Base-by-base conservation (phyloP, 345 rosid genomes). In the Viola odorata region DNA sequence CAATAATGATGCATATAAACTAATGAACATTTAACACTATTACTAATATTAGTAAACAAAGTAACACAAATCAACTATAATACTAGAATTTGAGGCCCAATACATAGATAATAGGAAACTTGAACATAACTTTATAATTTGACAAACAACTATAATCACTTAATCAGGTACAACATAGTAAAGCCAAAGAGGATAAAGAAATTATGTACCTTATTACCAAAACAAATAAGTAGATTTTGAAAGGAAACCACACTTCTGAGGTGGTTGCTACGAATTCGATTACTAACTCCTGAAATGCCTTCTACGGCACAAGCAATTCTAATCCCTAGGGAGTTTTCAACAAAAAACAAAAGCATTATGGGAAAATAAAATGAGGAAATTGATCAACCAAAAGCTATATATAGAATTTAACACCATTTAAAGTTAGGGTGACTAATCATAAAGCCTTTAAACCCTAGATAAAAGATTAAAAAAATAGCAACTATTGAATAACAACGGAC, bases 231-330 rank as follows among this genome's bases (percentile, higher is more conserved):
- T 58, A 94, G 83, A 70, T 84, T 75, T 54, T 82, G 80, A 59
- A 78, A 64, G 63, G 99, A 80, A 37, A 83, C 50, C 37, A 70
- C 74, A 65, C 91, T 88, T 75, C 82, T 82, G 55, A 94, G 77
- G 61, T 73, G 70, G 75, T 85, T 86, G 76, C 81, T 75, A 59
- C 91, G 87, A n/a, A n/a, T n/a, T n/a, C n/a, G n/a, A 51, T 68
- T 32, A 48, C 73, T 75, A 10, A 73, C 60, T 45, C 86, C 89
- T 23, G 84, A 73, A 56, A 94, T 75, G 53, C 85, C 90, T 77
- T 87, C 95, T 44, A 94, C 86, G 57, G 74, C 66, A 80, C 80
- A 88, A 70, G 82, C 97, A 84, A 68, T 88, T 94, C 74, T 86
- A 69, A 69, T 90, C 96, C 64, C 55, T 66, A 37, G 95, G 89